A percentile compares a stretch with the other conserved stretches of the same genome.
phyloP scores from a whole-genome alignment of 140 eudicot species.

The Ambrosia hybrid region DNA sequence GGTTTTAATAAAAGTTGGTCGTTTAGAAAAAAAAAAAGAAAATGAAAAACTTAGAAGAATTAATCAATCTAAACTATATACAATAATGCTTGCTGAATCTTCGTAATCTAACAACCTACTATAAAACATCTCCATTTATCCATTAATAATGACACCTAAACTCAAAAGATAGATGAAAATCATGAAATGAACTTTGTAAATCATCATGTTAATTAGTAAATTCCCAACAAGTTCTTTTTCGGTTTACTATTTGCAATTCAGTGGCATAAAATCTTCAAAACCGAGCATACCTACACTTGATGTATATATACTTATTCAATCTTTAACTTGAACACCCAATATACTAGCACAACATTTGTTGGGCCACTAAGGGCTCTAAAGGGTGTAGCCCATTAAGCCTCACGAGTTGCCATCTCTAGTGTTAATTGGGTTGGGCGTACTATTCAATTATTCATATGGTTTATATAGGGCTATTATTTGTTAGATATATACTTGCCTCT shows the following conservation, averaged over 20 bases:
- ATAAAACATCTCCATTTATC: background rate
- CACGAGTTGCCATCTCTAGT: no score
- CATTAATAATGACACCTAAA: background rate
- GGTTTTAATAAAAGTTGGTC: no score
- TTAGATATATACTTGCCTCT: no score
- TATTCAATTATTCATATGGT: no score
- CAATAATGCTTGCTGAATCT: conserved; percentile 5
- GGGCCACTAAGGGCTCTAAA: no score
- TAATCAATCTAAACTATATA: background rate
- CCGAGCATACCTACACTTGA: background rate
- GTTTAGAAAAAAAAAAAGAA: background rate
- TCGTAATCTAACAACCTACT: background rate
- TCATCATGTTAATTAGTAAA: background rate
- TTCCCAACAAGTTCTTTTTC: background rate
- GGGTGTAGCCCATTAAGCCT: no score
- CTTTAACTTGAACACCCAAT: background rate
- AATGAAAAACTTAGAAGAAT: background rate
- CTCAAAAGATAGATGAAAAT: background rate
- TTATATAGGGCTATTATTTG: no score
- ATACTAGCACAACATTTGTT: no score
- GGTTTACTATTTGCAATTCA: no score
- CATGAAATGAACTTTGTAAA: conserved; percentile 7
- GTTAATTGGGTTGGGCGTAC: no score
- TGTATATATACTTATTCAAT: background rate
- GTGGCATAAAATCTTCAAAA: background rate